Evolutionary conservation across 805 yeast genomes (phyloP), one percentile per base, ranked within the genome.

Genomic region (Barnettozyma wickerhamii): DNA sequence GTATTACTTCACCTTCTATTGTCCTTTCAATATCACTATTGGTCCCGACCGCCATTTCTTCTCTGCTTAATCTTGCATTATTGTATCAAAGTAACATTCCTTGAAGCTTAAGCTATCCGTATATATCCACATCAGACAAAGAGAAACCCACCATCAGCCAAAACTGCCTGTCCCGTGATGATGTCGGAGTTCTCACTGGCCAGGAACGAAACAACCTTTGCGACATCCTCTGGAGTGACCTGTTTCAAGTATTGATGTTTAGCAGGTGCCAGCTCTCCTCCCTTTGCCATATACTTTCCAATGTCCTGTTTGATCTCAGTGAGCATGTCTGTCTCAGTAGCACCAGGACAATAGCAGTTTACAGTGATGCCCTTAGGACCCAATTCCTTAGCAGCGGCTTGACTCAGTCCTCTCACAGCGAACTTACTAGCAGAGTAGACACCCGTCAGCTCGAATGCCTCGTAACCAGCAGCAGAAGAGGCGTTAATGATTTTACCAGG

Each of bases 401-500:
- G 64, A 5, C 69, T 65, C 27, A 68, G 47, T 14, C 57, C 61
- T 37, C 55, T 60, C 10, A 68, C 64, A 4, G 70, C 71, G 36
- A 59, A 64, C 40, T 68, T 65, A 6, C 68, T 47, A 7, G 65
- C 58, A 19, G 63, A 56, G 41, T 68, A 68, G 30, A 55, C 42
- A 10, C 64, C 59, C 27, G 64, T 40, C 26, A 58, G 48, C 3
- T 60, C 59, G 35, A 63, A 57, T 6, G 63, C 64, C 17, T 53
- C 45, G 30, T 56, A 55, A 10, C 66, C 64, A 14, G 61, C 66
- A 33, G 63, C 59, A 3, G 72, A 66, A 19, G 62, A 56, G 4
- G 65, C 62, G 39, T 60, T 61, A 35, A 69, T 63, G 42, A 69
- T 65, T 34, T 65, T 67, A 24, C 72, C 71, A 12, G 57, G 54